Evolutionary conservation across 768 basidiomycete genomes (phyloP), one percentile per base, ranked within the genome.

Genomic region (Dendrothele bispora): DNA sequence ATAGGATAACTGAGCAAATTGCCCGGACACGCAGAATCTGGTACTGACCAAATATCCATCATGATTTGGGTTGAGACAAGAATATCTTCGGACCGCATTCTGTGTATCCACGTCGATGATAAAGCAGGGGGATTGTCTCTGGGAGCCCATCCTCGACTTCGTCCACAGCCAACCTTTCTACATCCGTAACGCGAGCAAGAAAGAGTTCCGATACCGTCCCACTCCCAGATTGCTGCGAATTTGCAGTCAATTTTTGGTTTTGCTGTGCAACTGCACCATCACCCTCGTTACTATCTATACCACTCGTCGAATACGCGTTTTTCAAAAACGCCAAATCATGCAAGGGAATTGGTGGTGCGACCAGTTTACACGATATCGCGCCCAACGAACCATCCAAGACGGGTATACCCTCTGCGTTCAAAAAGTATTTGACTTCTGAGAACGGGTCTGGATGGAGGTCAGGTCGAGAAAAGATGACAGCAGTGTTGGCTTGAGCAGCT

Each of bases 131-230:
- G 24, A 41, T 21, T 25, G 37, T 21, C 12, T 22, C 17, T 21
- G 35, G 17, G 11, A 37, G 17, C 7, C 14, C 3, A 26, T 15
- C 35, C 27, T 46, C 37, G 26, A 10, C 24, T n/a, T 30, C 45
- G 37, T 46, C 45, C 38, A 26, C 22, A 17, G 27, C 28, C 10
- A 50, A 15, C 4, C 28, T 42, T 32, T 51, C 50, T 11, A 93
- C 84, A 22, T 82, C 67, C 25, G 81, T 65, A 10, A 95, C 91
- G n/a, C 75, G 70, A 12, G 89, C 91, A 52, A 95, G 82, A 65
- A 91, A 93, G 34, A 95, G 66, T 70, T 92, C 86, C 30, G 84
- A 87, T 18, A 62, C 56, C 61, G 71, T 49, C n/a, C 61, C 58
- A 35, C 53, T 42, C 46, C 52, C 48, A 42, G 58, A 30, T 15